Base-by-base conservation (phyloP, 2,329 filamentous ascomycete genomes). In the Metarhizium sp. region DNA sequence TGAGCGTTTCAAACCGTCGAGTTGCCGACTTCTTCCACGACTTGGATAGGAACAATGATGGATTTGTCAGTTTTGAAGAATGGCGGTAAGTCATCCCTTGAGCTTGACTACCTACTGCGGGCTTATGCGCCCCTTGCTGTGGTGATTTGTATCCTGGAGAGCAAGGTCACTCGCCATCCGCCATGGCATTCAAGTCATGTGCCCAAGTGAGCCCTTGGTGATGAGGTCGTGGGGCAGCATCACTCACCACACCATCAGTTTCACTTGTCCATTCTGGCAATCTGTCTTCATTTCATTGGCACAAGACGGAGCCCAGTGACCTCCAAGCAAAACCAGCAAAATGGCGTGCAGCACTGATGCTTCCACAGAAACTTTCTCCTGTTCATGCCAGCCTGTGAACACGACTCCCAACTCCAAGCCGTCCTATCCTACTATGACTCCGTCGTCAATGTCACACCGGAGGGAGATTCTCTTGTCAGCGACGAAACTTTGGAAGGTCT, bases 381-480 rank as follows among this genome's bases (percentile, higher is more conserved):
- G 48, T 97, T 97, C 72, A 87, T 97, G 75, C 84, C 84, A 20
- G 75, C 75, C 57, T 66, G 74, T 58, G 79, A 85, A 60, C 77
- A 84, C 61, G 79, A 80, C 55, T 84, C 87, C 29, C 86, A 87
- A 60, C 80, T 99, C 48, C 84, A 86, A 67, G 85, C 89, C 53
- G 88, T 96, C 55, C 78, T 96, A 63, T 92, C 90, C 52, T 97
- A 95, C 73, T 99, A 96, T 72, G 86, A 88, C 57, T 87, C 90
- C 51, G 89, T 92, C 62, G 85, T 95, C 67, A 91, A 88, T 71
- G 79, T 99, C 69, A 96, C 90, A 66, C 79, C 90, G 58, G 94
- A 99, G 78, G 94, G 94, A 71, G 94, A 97, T 75, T 94, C 94
- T 63, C 80, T 89, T 65, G 86, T 97, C 65, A 90, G 86, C 76